phyloP scores from a whole-genome alignment of 169 alveolate genomes.

The Perkinsus marinus region DNA sequence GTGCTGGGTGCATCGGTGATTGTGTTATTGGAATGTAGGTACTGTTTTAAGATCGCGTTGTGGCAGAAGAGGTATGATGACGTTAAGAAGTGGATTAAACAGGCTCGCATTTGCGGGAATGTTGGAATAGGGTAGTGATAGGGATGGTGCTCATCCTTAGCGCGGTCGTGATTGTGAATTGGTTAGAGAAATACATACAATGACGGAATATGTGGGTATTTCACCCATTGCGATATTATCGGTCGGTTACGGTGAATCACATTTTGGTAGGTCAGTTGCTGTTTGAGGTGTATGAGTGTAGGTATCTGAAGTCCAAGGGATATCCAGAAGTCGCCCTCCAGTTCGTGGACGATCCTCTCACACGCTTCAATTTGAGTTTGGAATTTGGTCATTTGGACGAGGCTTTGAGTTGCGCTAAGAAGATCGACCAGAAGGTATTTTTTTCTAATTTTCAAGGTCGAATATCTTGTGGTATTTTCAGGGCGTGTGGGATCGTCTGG shows the following conservation, averaged over 20 bases:
- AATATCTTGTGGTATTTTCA: not conserved
- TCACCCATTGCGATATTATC: no score
- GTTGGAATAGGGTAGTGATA: not conserved
- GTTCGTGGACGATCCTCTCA: conserved; percentile 61
- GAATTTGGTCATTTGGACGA: conserved; percentile 59
- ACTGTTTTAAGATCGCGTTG: conserved; percentile 54
- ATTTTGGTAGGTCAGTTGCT: no score
- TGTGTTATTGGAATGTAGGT: not conserved
- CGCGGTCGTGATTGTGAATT: no score
- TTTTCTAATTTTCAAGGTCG: not conserved
- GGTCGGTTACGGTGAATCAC: no score
- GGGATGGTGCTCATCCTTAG: no score
- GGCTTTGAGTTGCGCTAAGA: conserved; percentile 55
- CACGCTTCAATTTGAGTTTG: conserved; percentile 63
- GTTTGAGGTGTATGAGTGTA: no score
- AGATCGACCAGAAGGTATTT: conserved; percentile 45
- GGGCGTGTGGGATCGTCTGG: conserved; percentile 28
- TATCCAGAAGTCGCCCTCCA: conserved; percentile 69
- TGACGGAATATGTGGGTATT: no score
- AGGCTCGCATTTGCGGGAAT: not conserved
- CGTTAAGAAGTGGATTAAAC: conserved; percentile 34
- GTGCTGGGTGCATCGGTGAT: not conserved
- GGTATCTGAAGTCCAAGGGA: conserved; percentile 57
- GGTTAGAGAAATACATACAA: no score
- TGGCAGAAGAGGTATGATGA: conserved; percentile 38